phyloP scores from a whole-genome alignment of 1,284 basidiomycete genomes.

The Ustilago hordei region DNA sequence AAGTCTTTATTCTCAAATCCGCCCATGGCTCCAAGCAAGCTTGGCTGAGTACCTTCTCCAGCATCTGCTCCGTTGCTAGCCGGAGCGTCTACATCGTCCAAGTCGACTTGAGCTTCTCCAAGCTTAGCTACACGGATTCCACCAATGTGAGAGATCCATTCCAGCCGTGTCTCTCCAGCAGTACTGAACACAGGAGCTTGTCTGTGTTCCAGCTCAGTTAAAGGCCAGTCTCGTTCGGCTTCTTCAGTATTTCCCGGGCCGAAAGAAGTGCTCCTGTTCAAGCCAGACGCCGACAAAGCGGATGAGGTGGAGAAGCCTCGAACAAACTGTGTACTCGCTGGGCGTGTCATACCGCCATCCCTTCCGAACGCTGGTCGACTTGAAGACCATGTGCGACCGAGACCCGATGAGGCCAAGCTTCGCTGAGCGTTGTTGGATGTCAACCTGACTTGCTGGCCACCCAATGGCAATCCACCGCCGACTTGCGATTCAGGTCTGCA shows the following conservation, averaged over 20 bases:
- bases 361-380: slow-evolving; percentile 12
- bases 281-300: slow-evolving; percentile 34
- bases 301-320: slow-evolving; percentile 44
- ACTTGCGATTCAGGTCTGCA: slow-evolving; percentile 27
- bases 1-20: slow-evolving; percentile 45
- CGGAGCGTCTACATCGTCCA: slow-evolving; percentile 8
- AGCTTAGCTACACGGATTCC: slow-evolving; percentile 59
- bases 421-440: slow-evolving; percentile 13
- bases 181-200: slow-evolving; percentile 55
- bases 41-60: slow-evolving; percentile 6
- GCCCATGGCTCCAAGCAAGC: slow-evolving; percentile 38
- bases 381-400: slow-evolving; percentile 27
- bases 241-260: slow-evolving; percentile 7
- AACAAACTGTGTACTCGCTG: slow-evolving; percentile 35
- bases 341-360: slow-evolving; percentile 27
- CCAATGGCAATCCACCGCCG: slow-evolving; percentile 6
- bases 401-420: slow-evolving; percentile 20
- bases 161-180: slow-evolving; percentile 54
- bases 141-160: slow-evolving; percentile 67
- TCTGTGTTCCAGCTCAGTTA: slow-evolving; percentile 41
- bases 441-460: slow-evolving; percentile 31
- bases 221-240: slow-evolving; percentile 45
- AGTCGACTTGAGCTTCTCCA: slow-evolving; percentile 34
- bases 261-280: slow-evolving; percentile 30
- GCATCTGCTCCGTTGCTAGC: neutral